Evolutionary conservation across 1,284 basidiomycete genomes (phyloP).

Genomic region (Phellopilus nigrolimitatus): DNA sequence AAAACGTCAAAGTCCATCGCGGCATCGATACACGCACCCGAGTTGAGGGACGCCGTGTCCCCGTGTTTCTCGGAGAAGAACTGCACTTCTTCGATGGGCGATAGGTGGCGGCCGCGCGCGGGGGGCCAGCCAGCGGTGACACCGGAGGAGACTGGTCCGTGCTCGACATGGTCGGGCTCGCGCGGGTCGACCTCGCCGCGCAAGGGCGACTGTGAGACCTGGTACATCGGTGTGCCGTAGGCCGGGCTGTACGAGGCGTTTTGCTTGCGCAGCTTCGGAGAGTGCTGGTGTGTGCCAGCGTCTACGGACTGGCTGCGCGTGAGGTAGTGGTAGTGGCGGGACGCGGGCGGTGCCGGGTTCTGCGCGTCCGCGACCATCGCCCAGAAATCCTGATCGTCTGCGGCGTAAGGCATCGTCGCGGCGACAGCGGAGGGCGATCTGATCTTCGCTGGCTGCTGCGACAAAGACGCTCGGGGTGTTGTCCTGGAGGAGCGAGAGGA

Average conservation of each 20-base stretch:
- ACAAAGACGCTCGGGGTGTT: constrained; percentile 1
- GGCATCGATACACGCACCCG: constrained; percentile 9
- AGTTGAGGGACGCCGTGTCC: constrained; percentile 17
- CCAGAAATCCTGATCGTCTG: constrained; percentile 10
- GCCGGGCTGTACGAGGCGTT: constrained; percentile 6
- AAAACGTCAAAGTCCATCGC: neutral
- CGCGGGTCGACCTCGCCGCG: neutral
- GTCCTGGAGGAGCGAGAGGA: constrained; percentile 6
- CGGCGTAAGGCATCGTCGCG: constrained; percentile 6
- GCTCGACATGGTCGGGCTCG: neutral
- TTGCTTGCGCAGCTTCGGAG: constrained; percentile 10
- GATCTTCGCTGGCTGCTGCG: neutral
- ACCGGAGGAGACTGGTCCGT: neutral
- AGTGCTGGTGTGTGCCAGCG: constrained; percentile 2
- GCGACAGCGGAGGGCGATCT: constrained; percentile 1
- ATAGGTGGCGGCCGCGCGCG: constrained; percentile 3
- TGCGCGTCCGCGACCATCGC: constrained; percentile 5
- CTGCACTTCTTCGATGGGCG: constrained; percentile 18
- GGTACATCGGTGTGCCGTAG: neutral
- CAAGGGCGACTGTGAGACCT: neutral
- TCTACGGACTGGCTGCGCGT: constrained; percentile 20
- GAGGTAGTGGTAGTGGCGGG: constrained; percentile 17
- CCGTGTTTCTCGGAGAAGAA: constrained; percentile 16
- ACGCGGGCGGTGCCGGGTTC: neutral
- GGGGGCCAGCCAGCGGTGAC: neutral